Conservation (phyloP, 169 alveolate species). For the Cryptosporidium parvum region DNA sequence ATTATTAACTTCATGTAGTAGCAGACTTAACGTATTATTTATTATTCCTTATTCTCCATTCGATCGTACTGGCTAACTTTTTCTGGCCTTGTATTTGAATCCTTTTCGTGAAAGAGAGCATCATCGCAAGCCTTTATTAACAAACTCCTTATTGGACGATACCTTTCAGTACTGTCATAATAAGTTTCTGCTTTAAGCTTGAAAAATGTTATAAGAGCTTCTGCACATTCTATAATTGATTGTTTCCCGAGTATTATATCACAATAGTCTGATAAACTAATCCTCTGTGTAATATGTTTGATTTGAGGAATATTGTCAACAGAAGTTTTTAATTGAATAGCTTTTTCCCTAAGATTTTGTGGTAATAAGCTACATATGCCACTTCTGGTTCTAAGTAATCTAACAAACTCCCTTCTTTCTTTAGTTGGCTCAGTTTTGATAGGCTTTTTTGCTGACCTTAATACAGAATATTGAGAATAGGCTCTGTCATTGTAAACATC, state of each 20-base stretch:
- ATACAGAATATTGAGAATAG: constrained; percentile 46
- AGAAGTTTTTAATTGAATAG: constrained; percentile 32
- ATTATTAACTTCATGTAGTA: not conserved
- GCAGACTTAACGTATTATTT: not conserved
- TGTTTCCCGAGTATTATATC: constrained; percentile 59
- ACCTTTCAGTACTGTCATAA: constrained; percentile 38
- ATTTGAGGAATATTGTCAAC: constrained; percentile 46
- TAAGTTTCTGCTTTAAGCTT: constrained; percentile 39
- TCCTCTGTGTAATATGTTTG: constrained; percentile 21
- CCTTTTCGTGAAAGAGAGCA: constrained; percentile 24
- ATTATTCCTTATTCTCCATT: not conserved
- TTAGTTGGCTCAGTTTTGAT: not conserved
- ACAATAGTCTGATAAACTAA: constrained; percentile 47
- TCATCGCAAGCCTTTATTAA: constrained; percentile 49
- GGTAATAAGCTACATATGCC: constrained; percentile 55
- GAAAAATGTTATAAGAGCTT: constrained; percentile 40
- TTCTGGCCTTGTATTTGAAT: not conserved
- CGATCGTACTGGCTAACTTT: not conserved
- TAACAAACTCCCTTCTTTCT: constrained; percentile 27
- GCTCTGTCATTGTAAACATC: constrained; percentile 70
- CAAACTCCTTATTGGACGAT: constrained; percentile 9
- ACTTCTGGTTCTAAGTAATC: constrained; percentile 32
- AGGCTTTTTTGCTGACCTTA: constrained; percentile 44
- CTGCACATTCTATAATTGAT: constrained; percentile 70
- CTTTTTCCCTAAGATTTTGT: constrained; percentile 24